phyloP scores from a whole-genome alignment of 1,284 basidiomycete species.

The Golubevia pallescens region DNA sequence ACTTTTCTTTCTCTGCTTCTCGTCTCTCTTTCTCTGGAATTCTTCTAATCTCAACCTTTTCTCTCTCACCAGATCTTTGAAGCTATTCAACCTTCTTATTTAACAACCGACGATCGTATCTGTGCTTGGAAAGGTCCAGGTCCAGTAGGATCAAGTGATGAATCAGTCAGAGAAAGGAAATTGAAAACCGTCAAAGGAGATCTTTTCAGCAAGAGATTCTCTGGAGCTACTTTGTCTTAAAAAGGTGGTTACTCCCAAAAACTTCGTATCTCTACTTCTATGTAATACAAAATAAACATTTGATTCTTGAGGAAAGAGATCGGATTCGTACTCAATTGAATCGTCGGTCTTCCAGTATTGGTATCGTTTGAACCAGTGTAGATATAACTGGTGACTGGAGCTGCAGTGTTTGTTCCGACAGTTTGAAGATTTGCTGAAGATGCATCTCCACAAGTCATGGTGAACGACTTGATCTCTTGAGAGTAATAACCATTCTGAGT shows the following conservation, averaged over 20 bases:
- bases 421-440: conserved; percentile 12
- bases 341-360: conserved; percentile 23
- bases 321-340: conserved; percentile 17
- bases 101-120: conserved; percentile 34
- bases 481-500: conserved; percentile 41
- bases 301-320: conserved; percentile 17
- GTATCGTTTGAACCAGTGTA: conserved; percentile 39
- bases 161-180: conserved; percentile 47
- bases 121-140: conserved; percentile 55
- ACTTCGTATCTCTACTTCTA: too few relatives aligned
- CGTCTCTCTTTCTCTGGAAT: not conserved
- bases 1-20: too few relatives aligned
- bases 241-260: too few relatives aligned
- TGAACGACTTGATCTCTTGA: conserved; percentile 43
- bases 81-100: conserved; percentile 60
- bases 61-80: conserved; percentile 55
- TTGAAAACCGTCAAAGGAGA: conserved; percentile 48
- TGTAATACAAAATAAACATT: too few relatives aligned
- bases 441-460: conserved; percentile 28
- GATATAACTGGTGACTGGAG: conserved; percentile 41
- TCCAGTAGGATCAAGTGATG: conserved; percentile 40
- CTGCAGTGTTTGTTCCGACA: conserved; percentile 33
- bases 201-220: conserved; percentile 40
- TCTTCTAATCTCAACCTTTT: too few relatives aligned
- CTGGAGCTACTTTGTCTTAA: conserved; percentile 50